These are phyloP conservation scores for Citrus trifoliata DNA, from an alignment of 345 rosid genomes.

Conservation along the genomic window DNA sequence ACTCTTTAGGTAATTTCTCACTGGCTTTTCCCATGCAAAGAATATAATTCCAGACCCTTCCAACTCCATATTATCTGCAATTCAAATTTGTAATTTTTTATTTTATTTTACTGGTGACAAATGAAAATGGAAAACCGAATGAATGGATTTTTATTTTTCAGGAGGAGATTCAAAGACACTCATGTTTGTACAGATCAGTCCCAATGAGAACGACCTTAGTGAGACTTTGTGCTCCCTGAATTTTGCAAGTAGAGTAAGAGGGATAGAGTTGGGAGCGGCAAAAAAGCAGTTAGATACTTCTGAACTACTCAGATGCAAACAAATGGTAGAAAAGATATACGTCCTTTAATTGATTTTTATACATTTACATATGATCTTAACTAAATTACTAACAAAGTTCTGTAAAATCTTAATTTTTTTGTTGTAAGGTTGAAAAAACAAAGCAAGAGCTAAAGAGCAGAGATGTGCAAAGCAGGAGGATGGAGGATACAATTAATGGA, in stretches of 20 bases:
- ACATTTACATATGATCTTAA: background rate
- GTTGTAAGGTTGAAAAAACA: constrained; percentile 62
- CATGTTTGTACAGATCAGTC: constrained; percentile 97
- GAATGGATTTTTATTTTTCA: constrained; percentile 24
- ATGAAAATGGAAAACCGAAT: constrained; percentile 11
- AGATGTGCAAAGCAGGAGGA: constrained; percentile 77
- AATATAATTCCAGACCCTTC: background rate
- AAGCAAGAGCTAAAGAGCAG: constrained; percentile 85
- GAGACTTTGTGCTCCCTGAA: constrained; percentile 92
- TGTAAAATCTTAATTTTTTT: background rate
- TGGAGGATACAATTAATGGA: constrained; percentile 75
- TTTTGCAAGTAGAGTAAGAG: constrained; percentile 93
- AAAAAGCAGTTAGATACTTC: constrained; percentile 77
- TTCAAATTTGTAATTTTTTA: background rate
- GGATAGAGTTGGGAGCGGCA: constrained; percentile 94
- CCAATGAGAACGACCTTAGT: constrained; percentile 70
- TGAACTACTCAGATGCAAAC: constrained; percentile 80
- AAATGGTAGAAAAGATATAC: constrained; percentile 46
- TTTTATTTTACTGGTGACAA: background rate
- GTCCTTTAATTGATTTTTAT: background rate
- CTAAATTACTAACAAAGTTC: background rate
- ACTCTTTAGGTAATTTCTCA: constrained; percentile 65
- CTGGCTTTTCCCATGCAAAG: background rate
- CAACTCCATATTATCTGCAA: background rate
- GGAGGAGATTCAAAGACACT: constrained; percentile 98